phyloP scores from a whole-genome alignment of 257 asterid genomes.

The Plantago elongata region DNA sequence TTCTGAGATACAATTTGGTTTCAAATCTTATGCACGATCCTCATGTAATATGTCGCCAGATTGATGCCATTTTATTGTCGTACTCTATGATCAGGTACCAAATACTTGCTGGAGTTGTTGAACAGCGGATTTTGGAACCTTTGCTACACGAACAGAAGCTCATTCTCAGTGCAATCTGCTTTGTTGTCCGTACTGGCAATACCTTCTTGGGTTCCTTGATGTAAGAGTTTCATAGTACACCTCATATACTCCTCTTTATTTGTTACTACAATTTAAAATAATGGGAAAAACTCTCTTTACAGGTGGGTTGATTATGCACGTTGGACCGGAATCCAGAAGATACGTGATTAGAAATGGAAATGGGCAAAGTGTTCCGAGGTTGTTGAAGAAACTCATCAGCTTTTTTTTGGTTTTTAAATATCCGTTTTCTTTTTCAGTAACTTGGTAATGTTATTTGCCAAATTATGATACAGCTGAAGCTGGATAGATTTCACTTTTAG shows the following conservation, averaged over 20 bases:
- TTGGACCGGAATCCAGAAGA: constrained; percentile 70
- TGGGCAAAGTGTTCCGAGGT: constrained; percentile 8
- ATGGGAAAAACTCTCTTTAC: constrained; percentile 12
- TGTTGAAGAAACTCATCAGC: neutral
- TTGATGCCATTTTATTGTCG: neutral
- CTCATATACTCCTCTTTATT: neutral
- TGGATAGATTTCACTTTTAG: neutral
- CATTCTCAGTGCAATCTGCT: constrained; percentile 69
- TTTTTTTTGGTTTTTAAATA: neutral
- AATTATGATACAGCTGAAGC: constrained; percentile 1
- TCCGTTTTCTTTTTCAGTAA: constrained; percentile 3
- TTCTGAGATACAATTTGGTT: too few relatives aligned
- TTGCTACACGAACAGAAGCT: constrained; percentile 78
- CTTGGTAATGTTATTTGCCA: constrained; percentile 8
- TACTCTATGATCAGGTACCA: constrained; percentile 57
- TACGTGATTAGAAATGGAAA: constrained; percentile 40
- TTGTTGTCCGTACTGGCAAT: constrained; percentile 85
- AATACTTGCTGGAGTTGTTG: constrained; percentile 82
- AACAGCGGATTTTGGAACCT: constrained; percentile 82
- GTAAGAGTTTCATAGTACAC: constrained; percentile 34
- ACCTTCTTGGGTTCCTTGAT: constrained; percentile 91
- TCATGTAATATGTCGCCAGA: neutral
- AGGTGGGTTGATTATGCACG: constrained; percentile 99
- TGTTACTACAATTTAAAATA: neutral
- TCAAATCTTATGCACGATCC: neutral